Base-by-base conservation (phyloP, 805 yeast species). In the Ogataea paraovalis region DNA sequence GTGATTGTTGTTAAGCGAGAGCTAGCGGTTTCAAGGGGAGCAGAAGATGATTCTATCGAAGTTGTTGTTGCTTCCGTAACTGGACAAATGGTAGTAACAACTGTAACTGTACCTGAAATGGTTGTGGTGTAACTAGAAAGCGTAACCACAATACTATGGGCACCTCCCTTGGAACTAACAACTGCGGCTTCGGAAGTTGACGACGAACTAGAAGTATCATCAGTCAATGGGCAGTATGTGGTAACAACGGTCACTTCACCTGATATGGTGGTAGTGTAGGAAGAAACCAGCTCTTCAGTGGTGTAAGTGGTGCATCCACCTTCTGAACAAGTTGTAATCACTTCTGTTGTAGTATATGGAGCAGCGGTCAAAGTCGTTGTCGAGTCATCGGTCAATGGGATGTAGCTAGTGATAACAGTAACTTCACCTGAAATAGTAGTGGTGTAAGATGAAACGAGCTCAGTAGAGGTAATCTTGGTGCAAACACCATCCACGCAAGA, bases 401-500 rank as follows among this genome's bases (percentile, higher is more conserved):
- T 38, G 36, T 44, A 52, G 10, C 57, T 53, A 3, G 65, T 60
- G 13, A 58, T 44, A 34, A 52, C 59, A 2, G 61, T 52, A 12
- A 48, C 49, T 9, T 30, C 34, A 13, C 57, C 64, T 12, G 53
- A 47, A 39, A 60, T 45, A 12, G 58, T 52, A 1, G 60, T 56
- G 12, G 57, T 50, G 51, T 63, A 58, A 12, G 59, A 52, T 9
- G 66, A 54, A 32, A 56, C 57, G 13, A 57, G 32, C 37, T 55
- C 55, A 21, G 42, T 40, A 9, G 53, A 30, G 16, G 52, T 46
- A 40, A 30, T 44, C 10, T 45, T 44, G 4, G 54, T 38, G 45
- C 65, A 61, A 20, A 41, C 43, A 20, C 54, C 42, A 14, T 48
- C 52, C n/a, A 57, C 54, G 44, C 65, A 60, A n/a, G 49, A 44